Evolutionary conservation across 192 early-diverging fungal species (phyloP).

Genomic region (Dissophora globulifera): DNA sequence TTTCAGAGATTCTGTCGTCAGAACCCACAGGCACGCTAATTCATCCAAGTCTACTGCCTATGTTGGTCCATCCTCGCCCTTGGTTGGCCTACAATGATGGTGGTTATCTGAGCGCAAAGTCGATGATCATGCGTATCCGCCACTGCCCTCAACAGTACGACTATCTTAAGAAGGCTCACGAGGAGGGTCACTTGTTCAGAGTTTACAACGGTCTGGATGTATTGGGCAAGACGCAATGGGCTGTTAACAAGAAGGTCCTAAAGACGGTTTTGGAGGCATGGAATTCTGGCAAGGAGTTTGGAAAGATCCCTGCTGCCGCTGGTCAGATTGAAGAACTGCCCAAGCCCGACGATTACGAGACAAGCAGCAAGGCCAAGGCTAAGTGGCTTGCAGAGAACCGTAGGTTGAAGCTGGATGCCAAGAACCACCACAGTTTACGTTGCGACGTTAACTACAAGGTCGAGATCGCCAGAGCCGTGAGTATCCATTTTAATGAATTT

Average conservation of each 20-base stretch:
- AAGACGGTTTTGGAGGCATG: slow-evolving; percentile 84
- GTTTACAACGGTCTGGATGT: slow-evolving; percentile 86
- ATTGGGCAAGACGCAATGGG: slow-evolving; percentile 88
- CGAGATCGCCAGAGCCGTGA: slow-evolving; percentile 91
- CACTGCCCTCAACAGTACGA: slow-evolving; percentile 76
- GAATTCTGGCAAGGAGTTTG: slow-evolving; percentile 83
- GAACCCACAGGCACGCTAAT: slow-evolving; percentile 68
- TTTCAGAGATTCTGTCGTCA: slow-evolving; percentile 74
- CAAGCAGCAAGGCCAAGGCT: slow-evolving; percentile 61
- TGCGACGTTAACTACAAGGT: slow-evolving; percentile 96
- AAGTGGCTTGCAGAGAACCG: slow-evolving; percentile 67
- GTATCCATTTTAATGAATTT: slow-evolving; percentile 19
- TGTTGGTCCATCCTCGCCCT: slow-evolving; percentile 91
- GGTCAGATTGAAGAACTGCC: slow-evolving; percentile 58
- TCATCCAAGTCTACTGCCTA: slow-evolving; percentile 86
- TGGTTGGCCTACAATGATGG: slow-evolving; percentile 90
- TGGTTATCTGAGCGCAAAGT: slow-evolving; percentile 82
- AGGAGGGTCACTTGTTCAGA: slow-evolving; percentile 71
- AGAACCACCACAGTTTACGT: slow-evolving; percentile 85
- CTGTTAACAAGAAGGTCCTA: slow-evolving; percentile 85
- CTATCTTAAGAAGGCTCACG: slow-evolving; percentile 83
- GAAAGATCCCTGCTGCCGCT: slow-evolving; percentile 74
- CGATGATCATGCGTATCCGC: slow-evolving; percentile 81
- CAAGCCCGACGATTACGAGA: slow-evolving; percentile 74
- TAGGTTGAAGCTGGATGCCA: slow-evolving; percentile 67